Base-by-base conservation (phyloP, 306 rosid genomes). In the Casuarina cunninghamiana region DNA sequence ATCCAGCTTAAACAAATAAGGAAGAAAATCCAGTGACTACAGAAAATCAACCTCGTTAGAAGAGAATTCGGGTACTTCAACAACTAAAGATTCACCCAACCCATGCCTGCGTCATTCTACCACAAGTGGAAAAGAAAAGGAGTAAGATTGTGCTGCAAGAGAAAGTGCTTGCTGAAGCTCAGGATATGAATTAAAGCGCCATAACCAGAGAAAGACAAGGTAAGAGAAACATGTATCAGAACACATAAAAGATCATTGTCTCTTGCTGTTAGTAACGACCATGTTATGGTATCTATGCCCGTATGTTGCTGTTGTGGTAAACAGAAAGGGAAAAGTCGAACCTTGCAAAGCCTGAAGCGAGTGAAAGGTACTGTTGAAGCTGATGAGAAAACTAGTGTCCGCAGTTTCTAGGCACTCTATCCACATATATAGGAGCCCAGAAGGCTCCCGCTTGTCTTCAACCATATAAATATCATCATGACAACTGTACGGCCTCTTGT, bases 231-330 rank as follows among this genome's bases (percentile, higher is more conserved):
- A 42, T 66, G 5, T 17, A 17, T 17, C 4, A 66, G 42, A n/a
- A 42, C 42, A 42, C n/a, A 17, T 3, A 66, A 65, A 42, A 42
- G 71, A 66, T 66, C 50, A 66, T 11, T 10, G 26, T 21, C 26
- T 21, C 26, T 21, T 21, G 26, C 26, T 21, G 26, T 21, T 21
- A 21, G 26, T 21, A 21, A 21, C 26, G 26, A 21, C 26, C 26
- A 21, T 21, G 26, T 66, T 61, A n/a, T 75, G 57, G 61, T 66
- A 62, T 66, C 77, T 63, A 65, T 60, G 76, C 42, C 69, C 26
- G 38, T 11, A 61, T 44, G 61, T 46, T 35, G 10, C 11, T 75
- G 35, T 17, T 49, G 16, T 2, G 78, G 53, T 69, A 8, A 16
- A 41, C 32, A 15, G 38, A 50, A 7, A 53, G 6, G 2, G 16